A percentile compares a stretch with the other conserved stretches of the same genome.
Evolutionary conservation across 2,329 filamentous ascomycete genomes (phyloP).

Genomic region (Cordyceps tenuipes): DNA sequence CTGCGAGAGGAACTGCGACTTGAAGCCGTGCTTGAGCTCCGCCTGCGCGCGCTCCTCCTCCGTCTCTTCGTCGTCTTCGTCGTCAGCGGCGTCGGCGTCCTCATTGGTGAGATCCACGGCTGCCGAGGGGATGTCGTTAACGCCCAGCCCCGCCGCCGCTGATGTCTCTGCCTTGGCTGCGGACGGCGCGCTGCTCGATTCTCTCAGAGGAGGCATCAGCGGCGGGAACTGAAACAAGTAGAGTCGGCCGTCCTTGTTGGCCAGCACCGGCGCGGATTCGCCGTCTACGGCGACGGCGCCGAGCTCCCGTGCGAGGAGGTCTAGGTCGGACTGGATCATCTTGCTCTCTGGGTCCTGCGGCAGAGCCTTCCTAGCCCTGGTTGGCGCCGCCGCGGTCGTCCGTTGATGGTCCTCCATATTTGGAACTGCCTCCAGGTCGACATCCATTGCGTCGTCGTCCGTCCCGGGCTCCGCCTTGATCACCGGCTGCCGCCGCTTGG

Average conservation of each 20-base stretch:
- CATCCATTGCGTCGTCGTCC: constrained; percentile 28
- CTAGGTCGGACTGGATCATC: constrained; percentile 31
- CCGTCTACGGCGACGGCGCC: constrained; percentile 27
- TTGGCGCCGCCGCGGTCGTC: constrained; percentile 1
- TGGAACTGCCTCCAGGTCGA: constrained; percentile 9
- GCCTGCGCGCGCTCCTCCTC: constrained; percentile 23
- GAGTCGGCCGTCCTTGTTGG: constrained; percentile 45
- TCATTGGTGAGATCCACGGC: constrained; percentile 36
- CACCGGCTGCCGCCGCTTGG: constrained; percentile 23
- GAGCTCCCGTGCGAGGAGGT: constrained; percentile 35
- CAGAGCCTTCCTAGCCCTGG: constrained; percentile 18
- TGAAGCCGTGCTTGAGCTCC: constrained; percentile 25
- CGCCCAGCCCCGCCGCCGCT: constrained; percentile 23
- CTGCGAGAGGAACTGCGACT: constrained; percentile 34
- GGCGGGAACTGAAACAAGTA: constrained; percentile 60
- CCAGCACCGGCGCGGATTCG: constrained; percentile 20
- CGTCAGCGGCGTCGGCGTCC: constrained; percentile 16
- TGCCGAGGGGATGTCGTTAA: constrained; percentile 26
- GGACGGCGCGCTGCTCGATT: constrained; percentile 18
- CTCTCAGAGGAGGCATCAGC: constrained; percentile 47
- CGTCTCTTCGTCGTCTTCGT: constrained; percentile 21
- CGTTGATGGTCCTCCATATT: neutral
- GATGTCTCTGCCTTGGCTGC: constrained; percentile 36
- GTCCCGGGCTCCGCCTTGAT: constrained; percentile 39
- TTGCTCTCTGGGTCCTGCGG: constrained; percentile 31